Percentiles rank a stretch among this genome's conserved stretches.
Conservation (phyloP, 2,329 filamentous ascomycete species). For the Colletotrichum limetticola region DNA sequence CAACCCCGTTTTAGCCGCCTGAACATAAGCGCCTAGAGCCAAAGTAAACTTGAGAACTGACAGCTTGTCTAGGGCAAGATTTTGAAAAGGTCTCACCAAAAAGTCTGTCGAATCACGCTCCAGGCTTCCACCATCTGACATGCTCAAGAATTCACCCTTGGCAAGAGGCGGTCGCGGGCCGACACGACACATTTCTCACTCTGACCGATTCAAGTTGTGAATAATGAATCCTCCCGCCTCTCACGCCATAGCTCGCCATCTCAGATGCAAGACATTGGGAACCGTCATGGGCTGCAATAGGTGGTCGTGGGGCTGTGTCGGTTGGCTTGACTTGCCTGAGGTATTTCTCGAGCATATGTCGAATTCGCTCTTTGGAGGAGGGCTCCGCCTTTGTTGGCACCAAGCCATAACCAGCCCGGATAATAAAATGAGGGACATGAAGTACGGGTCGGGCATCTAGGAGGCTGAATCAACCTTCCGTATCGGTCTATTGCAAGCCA, state of each 20-base stretch:
- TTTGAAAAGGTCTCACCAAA: not conserved
- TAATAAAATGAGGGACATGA: not conserved
- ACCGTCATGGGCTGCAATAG: conserved; percentile 1
- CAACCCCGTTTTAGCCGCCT: conserved; percentile 3
- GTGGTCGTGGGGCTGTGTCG: not conserved
- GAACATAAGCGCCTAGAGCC: not conserved
- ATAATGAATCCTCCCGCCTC: not conserved
- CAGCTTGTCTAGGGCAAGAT: not conserved
- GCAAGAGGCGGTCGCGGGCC: conserved; percentile 4
- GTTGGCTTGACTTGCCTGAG: conserved; percentile 1
- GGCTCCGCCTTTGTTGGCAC: conserved; percentile 6
- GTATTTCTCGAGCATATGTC: conserved; percentile 1
- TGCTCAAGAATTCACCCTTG: conserved; percentile 14
- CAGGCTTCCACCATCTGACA: not conserved
- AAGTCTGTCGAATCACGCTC: not conserved
- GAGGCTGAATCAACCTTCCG: conserved; percentile 3
- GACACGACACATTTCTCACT: not conserved
- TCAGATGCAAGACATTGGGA: conserved; percentile 11
- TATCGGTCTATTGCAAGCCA: not conserved
- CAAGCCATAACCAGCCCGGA: not conserved
- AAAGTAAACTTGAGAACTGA: conserved; percentile 3
- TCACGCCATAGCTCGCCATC: conserved; percentile 22
- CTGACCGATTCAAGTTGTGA: not conserved
- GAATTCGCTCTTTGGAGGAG: not conserved
- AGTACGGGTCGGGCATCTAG: not conserved